These are phyloP conservation scores for Microbotryum silenes-acaulis DNA, from an alignment of 1,284 basidiomycete species.

Conservation along the genomic window DNA sequence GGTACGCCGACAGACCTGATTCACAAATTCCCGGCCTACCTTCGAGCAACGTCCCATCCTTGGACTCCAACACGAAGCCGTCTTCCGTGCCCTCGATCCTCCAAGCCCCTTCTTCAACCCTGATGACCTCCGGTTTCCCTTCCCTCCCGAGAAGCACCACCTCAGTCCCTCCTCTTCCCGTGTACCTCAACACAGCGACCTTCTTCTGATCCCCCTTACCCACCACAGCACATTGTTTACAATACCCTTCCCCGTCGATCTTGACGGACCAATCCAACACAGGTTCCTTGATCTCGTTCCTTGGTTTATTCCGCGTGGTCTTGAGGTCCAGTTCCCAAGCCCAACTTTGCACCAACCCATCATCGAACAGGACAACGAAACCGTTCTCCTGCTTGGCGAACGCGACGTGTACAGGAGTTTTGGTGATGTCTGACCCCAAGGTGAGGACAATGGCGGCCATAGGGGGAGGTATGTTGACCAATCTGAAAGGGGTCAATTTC, in stretches of 20 bases:
- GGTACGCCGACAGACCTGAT: no score
- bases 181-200: slow-evolving; percentile 15
- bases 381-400: slow-evolving; percentile 56
- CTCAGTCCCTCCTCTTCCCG: slow-evolving; percentile 15
- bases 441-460: slow-evolving; percentile 71
- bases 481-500: slow-evolving; percentile 83
- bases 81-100: slow-evolving; percentile 44
- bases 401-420: slow-evolving; percentile 57
- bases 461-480: slow-evolving; percentile 89
- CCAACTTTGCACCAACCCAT: slow-evolving; percentile 55
- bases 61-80: slow-evolving; percentile 48
- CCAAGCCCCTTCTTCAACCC: slow-evolving; percentile 41
- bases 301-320: slow-evolving; percentile 3
- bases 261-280: neutral
- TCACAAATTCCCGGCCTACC: slow-evolving; percentile 43
- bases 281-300: slow-evolving; percentile 11
- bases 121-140: slow-evolving; percentile 3
- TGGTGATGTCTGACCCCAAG: slow-evolving; percentile 39
- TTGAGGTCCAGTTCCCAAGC: slow-evolving; percentile 31
- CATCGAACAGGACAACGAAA: slow-evolving; percentile 56
- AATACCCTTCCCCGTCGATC: slow-evolving; percentile 7
- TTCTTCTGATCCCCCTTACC: neutral
- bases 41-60: slow-evolving; percentile 49
- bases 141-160: slow-evolving; percentile 13
- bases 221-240: slow-evolving; percentile 17